A percentile compares a stretch with the other conserved stretches of the same genome.
Conservation (phyloP, 768 basidiomycete species). For the Cystofilobasidium bisporidii region DNA sequence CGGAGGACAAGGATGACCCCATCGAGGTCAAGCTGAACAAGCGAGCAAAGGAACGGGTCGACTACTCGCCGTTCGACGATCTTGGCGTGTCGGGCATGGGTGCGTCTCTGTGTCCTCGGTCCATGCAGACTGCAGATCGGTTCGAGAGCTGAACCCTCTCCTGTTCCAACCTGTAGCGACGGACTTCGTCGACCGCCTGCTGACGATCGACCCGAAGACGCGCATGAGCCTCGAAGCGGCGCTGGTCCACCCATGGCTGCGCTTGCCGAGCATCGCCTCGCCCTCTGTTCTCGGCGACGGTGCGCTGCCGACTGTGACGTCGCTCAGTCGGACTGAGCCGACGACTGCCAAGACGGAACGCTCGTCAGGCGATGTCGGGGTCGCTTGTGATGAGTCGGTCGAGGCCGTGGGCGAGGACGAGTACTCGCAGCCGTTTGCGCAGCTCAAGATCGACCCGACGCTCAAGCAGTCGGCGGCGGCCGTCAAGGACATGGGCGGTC, state of each 20-base stretch:
- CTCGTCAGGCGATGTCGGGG: background rate
- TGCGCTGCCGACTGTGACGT: background rate
- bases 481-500: background rate
- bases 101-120: slow-evolving; percentile 38
- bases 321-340: background rate
- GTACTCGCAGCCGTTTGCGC: slow-evolving; percentile 18
- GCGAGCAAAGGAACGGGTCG: slow-evolving; percentile 53
- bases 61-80: slow-evolving; percentile 50
- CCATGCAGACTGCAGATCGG: background rate
- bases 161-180: slow-evolving; percentile 43
- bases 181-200: slow-evolving; percentile 58
- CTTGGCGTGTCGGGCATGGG: slow-evolving; percentile 46
- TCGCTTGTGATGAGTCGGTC: background rate
- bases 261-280: background rate
- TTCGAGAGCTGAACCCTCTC: too few relatives aligned
- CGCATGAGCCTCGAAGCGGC: slow-evolving; percentile 68
- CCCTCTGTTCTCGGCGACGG: background rate
- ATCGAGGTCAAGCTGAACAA: slow-evolving; percentile 44
- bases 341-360: background rate
- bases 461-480: background rate
- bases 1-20: slow-evolving; percentile 56
- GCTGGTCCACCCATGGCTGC: slow-evolving; percentile 68
- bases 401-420: slow-evolving; percentile 1
- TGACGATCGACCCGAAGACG: slow-evolving; percentile 53
- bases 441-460: background rate